Base-by-base conservation (phyloP, 23 red algal species). In the Gracilaria domingensis region DNA sequence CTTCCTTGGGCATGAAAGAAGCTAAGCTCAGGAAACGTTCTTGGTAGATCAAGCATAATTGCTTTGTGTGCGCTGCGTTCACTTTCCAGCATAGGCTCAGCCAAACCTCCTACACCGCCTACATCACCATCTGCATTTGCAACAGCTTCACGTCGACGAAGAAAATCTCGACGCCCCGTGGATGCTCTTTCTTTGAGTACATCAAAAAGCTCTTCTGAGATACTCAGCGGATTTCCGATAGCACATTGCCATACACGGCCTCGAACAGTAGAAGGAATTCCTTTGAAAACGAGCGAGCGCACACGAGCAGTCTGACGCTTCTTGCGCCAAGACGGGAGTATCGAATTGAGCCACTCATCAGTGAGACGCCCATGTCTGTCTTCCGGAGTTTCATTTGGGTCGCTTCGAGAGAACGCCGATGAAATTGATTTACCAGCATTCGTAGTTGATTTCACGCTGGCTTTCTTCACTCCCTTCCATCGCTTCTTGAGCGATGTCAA, bases 1-100 rank as follows among this genome's bases (percentile, higher is more conserved):
- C 92, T 93, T 72, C 87, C 93, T 42, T 90, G 89, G 1, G 88
- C 91, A 65, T 96, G 97, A 51, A 98, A 98, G 83, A 98, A 96
- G 33, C 80, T 81, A 12, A 98, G 67, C 82, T 98, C 93, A 21
- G 97, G 97, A 82, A 96, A 98, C 5, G 97, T 98, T 71, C 97
- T 59, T 23, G 97, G 97, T 32, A 98, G 77, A 81, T 98, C 97
- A 2, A 98, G 87, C 77, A 94, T 93, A 75, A 98, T 98, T 20
- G 94, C 87, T 77, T 98, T 98, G 72, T 98, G 97, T 8, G 97
- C 90, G 34, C 84, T 71, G 35, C 85, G 84, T 54, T 93, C 90
- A 45, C 76, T 87, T 55, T 93, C 79, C 62, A 96, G 50, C 64
- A 98, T 53, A 38, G 81, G 59, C 85, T 98, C 97, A 0, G 94